Percentiles rank a stretch among this genome's conserved stretches.
These are phyloP conservation scores for Exophiala aquamarina DNA, from an alignment of 2,329 filamentous ascomycete genomes.

Conservation along the genomic window DNA sequence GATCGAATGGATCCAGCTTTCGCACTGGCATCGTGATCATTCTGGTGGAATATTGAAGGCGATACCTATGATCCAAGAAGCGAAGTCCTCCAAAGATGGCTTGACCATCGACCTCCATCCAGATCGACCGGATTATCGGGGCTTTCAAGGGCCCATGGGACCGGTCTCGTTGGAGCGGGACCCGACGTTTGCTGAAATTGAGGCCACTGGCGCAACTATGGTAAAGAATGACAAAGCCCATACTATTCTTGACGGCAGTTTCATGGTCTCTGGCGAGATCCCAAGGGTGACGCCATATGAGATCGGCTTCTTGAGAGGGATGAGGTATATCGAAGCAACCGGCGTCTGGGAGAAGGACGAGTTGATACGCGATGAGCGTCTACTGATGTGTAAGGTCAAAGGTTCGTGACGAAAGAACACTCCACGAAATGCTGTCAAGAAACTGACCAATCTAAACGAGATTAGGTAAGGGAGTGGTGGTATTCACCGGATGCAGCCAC, in stretches of 20 bases:
- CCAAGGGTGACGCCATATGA: conserved; percentile 53
- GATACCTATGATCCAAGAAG: conserved; percentile 48
- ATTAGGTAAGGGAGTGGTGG: conserved; percentile 51
- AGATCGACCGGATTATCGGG: conserved; percentile 51
- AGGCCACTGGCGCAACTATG: conserved; percentile 42
- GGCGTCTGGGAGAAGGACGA: conserved; percentile 51
- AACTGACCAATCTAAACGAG: no score
- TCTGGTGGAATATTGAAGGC: conserved; percentile 54
- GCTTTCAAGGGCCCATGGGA: conserved; percentile 42
- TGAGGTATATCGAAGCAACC: conserved; percentile 42
- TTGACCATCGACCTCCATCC: conserved; percentile 54
- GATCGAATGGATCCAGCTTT: conserved; percentile 51
- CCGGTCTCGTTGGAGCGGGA: conserved; percentile 54
- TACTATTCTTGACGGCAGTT: conserved; percentile 50
- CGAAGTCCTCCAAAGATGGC: conserved; percentile 32
- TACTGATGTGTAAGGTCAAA: conserved; percentile 55
- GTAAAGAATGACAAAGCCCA: conserved; percentile 42
- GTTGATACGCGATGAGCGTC: conserved; percentile 53
- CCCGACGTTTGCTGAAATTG: conserved; percentile 51
- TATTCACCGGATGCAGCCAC: conserved; percentile 59
- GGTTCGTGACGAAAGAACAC: conserved; percentile 41
- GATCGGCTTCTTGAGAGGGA: conserved; percentile 45
- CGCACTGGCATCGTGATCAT: conserved; percentile 58
- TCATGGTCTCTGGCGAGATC: conserved; percentile 56
- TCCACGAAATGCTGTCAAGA: no score